Evolutionary conservation across 1,284 basidiomycete species (phyloP).

Genomic region (Golubevia sp.): DNA sequence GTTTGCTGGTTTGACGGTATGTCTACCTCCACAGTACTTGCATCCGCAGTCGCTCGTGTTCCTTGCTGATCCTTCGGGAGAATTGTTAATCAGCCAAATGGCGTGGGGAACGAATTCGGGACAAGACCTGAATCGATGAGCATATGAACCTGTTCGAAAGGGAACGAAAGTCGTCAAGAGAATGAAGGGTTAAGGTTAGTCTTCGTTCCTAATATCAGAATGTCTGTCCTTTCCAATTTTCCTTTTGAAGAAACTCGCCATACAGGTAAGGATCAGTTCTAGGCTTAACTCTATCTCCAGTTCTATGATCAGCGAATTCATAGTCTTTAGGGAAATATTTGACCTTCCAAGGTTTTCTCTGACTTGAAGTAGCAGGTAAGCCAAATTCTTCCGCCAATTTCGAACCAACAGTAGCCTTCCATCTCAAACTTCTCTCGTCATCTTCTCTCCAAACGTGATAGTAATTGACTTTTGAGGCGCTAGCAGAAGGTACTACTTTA

Average conservation of each 20-base stretch:
- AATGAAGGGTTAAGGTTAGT: neutral
- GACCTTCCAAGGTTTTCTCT: conserved; percentile 26
- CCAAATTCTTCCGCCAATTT: conserved; percentile 22
- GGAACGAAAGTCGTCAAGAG: neutral
- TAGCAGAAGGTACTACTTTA: neutral
- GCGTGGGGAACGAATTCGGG: conserved; percentile 28
- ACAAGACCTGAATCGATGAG: conserved; percentile 32
- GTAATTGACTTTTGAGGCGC: conserved; percentile 23
- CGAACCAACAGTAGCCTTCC: conserved; percentile 22
- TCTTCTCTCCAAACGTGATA: conserved; percentile 24
- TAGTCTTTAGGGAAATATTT: conserved; percentile 34
- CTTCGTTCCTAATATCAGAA: too few species aligned
- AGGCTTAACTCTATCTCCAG: conserved; percentile 15
- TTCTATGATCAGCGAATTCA: conserved; percentile 37
- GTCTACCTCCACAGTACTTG: conserved; percentile 30
- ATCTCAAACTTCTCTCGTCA: conserved; percentile 17
- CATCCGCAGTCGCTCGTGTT: conserved; percentile 23
- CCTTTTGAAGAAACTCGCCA: conserved; percentile 8
- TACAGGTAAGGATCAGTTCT: conserved; percentile 42
- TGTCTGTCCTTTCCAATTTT: too few species aligned
- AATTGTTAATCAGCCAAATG: conserved; percentile 28
- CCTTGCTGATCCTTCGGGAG: conserved; percentile 8
- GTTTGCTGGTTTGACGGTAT: too few species aligned
- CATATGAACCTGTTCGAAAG: conserved; percentile 7
- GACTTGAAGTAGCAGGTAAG: conserved; percentile 13